Evolutionary conservation across 1,139 yeast genomes (phyloP), one percentile per base, ranked within the genome.

Genomic region (Candida dubliniensis): DNA sequence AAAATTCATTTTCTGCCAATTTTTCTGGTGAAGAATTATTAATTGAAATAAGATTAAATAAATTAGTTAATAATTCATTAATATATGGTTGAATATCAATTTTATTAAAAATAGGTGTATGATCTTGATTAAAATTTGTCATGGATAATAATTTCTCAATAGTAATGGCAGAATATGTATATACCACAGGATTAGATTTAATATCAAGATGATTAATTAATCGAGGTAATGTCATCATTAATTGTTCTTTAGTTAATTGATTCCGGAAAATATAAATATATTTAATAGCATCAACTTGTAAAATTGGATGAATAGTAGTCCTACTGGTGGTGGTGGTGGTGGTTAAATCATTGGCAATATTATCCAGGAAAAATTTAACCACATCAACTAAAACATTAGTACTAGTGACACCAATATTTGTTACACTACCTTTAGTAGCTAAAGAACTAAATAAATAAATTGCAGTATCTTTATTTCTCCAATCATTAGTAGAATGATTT

Each of bases 111-210:
- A 93, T 72, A 5, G 69, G 69, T 32, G 78, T 63, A 41, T 67
- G 76, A 46, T 72, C 65, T 29, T 69, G 74, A 57, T 61, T 67
- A 57, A 71, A 77, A 46, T 78, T 76, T 48, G 95, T 82, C 68
- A 91, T 80, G 2, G 96, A 81, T 45, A 95, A 72, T 44, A 95
- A 81, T 55, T 89, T 84, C 59, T 95, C 99, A 49, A 93, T 82
- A 2, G 98, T 90, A 47, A 95, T 85, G 1, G 99, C 91, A 2
- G 98, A 82, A 60, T 91, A 95, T 0, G 99, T 91, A 64, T 87
- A 89, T 14, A 91, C 95, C 36, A 90, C 96, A 44, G 87, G 87
- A 51, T 88, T 87, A 11, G 65, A 55, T 18, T 73, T 70, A 6
- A 40, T 29, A 34, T 77, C 72, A 52, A 87, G 76, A 59, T 88